These are phyloP conservation scores for Hypoxylon rickii DNA, from an alignment of 495 filamentous ascomycete species.

Conservation along the genomic window DNA sequence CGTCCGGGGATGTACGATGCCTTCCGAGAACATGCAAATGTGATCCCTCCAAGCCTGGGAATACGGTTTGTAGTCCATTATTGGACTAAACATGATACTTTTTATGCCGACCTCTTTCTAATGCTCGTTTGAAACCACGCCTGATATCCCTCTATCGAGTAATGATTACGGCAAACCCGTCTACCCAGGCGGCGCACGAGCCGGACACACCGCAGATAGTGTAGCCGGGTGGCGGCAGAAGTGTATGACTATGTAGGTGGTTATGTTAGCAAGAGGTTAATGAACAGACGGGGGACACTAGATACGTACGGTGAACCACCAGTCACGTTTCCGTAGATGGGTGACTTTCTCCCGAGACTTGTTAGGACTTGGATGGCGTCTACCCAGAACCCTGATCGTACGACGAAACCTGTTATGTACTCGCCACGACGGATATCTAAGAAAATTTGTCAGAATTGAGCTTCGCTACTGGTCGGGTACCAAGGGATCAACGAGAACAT, in stretches of 20 bases:
- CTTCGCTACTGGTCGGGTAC: too few species aligned
- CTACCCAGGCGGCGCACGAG: slow-evolving; percentile 79
- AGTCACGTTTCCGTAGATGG: slow-evolving; percentile 77
- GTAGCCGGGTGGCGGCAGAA: slow-evolving; percentile 89
- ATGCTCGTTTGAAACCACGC: not conserved
- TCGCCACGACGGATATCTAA: slow-evolving; percentile 83
- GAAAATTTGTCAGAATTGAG: slow-evolving; percentile 24
- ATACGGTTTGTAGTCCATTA: slow-evolving; percentile 4
- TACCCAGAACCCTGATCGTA: slow-evolving; percentile 82
- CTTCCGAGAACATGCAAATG: slow-evolving; percentile 29
- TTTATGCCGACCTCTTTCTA: not conserved
- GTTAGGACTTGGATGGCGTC: slow-evolving; percentile 92
- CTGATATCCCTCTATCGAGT: slow-evolving; percentile 69
- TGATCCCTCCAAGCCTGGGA: slow-evolving; percentile 4
- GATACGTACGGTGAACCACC: slow-evolving; percentile 80
- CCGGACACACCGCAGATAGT: slow-evolving; percentile 87
- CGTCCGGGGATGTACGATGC: slow-evolving; percentile 25
- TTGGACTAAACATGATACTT: not conserved
- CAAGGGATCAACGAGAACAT: slow-evolving; percentile 34
- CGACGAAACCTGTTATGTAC: slow-evolving; percentile 82
- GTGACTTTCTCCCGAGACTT: slow-evolving; percentile 81
- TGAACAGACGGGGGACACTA: not conserved
- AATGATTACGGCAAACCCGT: slow-evolving; percentile 88
- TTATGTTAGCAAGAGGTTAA: slow-evolving; percentile 15
- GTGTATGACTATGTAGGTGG: slow-evolving; percentile 69